A percentile compares a stretch with the other conserved stretches of the same genome.
Conservation (phyloP, 78 protist genomes). For the Andalucia godoyi region DNA sequence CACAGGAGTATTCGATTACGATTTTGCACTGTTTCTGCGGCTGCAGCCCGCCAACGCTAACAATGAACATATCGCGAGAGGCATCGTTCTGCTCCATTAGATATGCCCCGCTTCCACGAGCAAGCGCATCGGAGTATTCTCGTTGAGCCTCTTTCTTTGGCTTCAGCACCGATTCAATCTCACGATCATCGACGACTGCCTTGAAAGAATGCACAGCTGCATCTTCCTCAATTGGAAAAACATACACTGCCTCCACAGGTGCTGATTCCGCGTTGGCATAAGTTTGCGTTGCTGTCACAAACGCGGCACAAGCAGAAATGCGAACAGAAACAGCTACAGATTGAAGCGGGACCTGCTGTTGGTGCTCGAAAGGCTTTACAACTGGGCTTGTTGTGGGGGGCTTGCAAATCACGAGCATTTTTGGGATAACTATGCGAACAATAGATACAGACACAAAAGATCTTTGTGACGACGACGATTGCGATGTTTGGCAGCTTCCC, state of each 20-base stretch:
- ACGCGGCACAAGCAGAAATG: too few relatives aligned
- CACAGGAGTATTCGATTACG: slow-evolving; percentile 50
- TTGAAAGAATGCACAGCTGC: slow-evolving; percentile 80
- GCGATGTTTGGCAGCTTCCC: too few relatives aligned
- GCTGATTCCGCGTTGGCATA: slow-evolving; percentile 25
- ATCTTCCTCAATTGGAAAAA: slow-evolving; percentile 67
- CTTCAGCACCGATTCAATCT: slow-evolving; percentile 54
- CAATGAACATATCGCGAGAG: slow-evolving; percentile 60
- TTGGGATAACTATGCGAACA: too few relatives aligned
- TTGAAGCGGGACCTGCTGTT: too few relatives aligned
- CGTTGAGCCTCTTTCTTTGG: slow-evolving; percentile 64
- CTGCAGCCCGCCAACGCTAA: slow-evolving; percentile 72
- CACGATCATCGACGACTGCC: slow-evolving; percentile 55
- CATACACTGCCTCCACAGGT: slow-evolving; percentile 48
- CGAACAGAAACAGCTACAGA: too few relatives aligned
- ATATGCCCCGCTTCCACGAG: slow-evolving; percentile 56
- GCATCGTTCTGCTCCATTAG: slow-evolving; percentile 47
- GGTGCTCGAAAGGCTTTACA: too few relatives aligned
- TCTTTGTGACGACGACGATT: too few relatives aligned
- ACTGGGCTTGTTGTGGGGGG: too few relatives aligned
- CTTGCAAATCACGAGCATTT: too few relatives aligned
- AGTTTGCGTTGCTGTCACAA: too few relatives aligned
- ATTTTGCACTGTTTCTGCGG: slow-evolving; percentile 30
- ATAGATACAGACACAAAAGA: too few relatives aligned
- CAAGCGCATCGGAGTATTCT: slow-evolving; percentile 39